Percentiles rank a stretch among this genome's conserved stretches.
phyloP scores from a whole-genome alignment of 1,284 basidiomycete species.

The Meira miltonrushii region DNA sequence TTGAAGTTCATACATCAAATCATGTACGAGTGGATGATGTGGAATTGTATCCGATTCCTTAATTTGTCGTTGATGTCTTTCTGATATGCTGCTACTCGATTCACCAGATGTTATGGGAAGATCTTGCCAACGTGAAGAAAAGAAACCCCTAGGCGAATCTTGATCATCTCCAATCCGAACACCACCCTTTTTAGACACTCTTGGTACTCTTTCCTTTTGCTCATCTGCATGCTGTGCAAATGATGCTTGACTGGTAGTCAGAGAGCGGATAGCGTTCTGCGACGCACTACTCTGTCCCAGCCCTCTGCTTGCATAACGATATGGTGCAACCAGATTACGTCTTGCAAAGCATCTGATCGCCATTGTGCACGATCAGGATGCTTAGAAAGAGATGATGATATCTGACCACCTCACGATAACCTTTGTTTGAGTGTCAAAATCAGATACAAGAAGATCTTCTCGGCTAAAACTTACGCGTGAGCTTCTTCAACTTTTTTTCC shows the following conservation, averaged over 20 bases:
- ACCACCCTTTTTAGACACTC: background rate
- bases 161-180: background rate
- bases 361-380: conserved; percentile 1
- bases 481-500: too few relatives aligned
- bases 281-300: background rate
- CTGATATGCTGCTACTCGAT: background rate
- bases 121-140: conserved; percentile 5
- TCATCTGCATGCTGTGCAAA: background rate
- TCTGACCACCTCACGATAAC: too few relatives aligned
- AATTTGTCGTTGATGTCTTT: background rate
- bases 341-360: conserved; percentile 6
- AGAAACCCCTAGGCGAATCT: background rate
- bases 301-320: background rate
- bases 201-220: background rate
- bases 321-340: background rate
- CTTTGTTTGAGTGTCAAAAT: too few relatives aligned
- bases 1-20: conserved; percentile 30
- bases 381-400: too few relatives aligned
- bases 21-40: conserved; percentile 27
- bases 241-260: background rate
- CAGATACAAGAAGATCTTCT: too few relatives aligned
- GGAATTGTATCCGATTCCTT: background rate
- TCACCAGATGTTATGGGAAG: background rate
- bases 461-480: too few relatives aligned
- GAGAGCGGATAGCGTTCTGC: background rate